These are phyloP conservation scores for Spizellomyces sp. DNA, from an alignment of 192 early-diverging fungal genomes.

Conservation along the genomic window DNA sequence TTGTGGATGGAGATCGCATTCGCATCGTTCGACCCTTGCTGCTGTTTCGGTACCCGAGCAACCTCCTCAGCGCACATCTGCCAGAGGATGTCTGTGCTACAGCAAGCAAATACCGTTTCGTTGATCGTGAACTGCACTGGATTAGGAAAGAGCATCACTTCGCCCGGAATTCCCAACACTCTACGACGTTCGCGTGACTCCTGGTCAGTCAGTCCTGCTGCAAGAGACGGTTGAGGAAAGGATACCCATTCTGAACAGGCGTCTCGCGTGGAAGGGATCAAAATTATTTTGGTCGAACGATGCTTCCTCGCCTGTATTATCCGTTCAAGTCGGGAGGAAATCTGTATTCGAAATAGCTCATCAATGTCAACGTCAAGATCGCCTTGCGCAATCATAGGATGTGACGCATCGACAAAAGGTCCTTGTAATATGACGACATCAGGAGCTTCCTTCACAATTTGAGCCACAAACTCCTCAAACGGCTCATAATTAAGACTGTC, in stretches of 20 bases:
- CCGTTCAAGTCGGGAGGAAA: slow-evolving; percentile 59
- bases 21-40: not conserved
- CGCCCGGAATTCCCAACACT: slow-evolving; percentile 29
- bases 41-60: not conserved
- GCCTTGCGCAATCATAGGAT: slow-evolving; percentile 35
- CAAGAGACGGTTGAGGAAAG: slow-evolving; percentile 86
- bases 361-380: slow-evolving; percentile 28
- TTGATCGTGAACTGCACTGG: slow-evolving; percentile 85
- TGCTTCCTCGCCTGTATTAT: slow-evolving; percentile 35
- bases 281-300: slow-evolving; percentile 36
- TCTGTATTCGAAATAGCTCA: slow-evolving; percentile 56
- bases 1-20: slow-evolving; percentile 59
- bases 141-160: slow-evolving; percentile 62
- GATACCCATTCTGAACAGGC: slow-evolving; percentile 69
- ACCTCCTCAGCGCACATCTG: slow-evolving; percentile 70
- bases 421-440: slow-evolving; percentile 77
- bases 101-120: slow-evolving; percentile 77
- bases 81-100: slow-evolving; percentile 75
- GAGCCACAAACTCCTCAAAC: slow-evolving; percentile 68
- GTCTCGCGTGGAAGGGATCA: slow-evolving; percentile 82
- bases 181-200: slow-evolving; percentile 27
- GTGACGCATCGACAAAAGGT: slow-evolving; percentile 53
- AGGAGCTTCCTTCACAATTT: slow-evolving; percentile 63
- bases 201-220: slow-evolving; percentile 25
- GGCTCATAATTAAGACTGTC: slow-evolving; percentile 82